phyloP scores from a whole-genome alignment of 2,329 filamentous ascomycete species.

The Diaporthe sp. region DNA sequence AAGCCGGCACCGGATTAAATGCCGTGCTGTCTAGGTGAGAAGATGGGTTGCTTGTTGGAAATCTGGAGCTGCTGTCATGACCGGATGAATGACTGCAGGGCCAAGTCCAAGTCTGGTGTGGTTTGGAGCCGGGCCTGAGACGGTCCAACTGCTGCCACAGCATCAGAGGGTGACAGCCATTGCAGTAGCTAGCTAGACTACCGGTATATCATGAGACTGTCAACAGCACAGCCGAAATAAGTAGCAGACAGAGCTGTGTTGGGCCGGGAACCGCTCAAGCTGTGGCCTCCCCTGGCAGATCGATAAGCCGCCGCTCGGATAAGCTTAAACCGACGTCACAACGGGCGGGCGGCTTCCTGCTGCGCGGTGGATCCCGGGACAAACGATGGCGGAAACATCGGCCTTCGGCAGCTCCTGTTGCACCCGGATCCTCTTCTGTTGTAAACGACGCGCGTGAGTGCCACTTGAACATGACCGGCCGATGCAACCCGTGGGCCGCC shows the following conservation, averaged over 20 bases:
- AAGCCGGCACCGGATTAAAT: slow-evolving; percentile 12
- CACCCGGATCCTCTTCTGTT: neutral
- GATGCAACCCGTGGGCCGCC: neutral
- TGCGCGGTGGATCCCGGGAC: neutral
- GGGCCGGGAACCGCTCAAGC: neutral
- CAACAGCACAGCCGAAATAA: neutral
- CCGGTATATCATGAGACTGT: neutral
- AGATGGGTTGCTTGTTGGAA: neutral
- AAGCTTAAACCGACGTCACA: slow-evolving; percentile 23
- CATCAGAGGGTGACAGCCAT: neutral
- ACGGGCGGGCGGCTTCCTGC: neutral
- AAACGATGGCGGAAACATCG: neutral
- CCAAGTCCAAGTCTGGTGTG: too few species aligned
- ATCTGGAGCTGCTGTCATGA: too few species aligned
- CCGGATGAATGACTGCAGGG: too few species aligned
- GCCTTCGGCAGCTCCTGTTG: neutral
- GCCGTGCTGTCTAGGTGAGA: neutral
- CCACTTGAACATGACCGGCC: neutral
- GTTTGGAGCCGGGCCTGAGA: neutral
- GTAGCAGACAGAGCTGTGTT: neutral
- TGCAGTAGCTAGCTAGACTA: too few species aligned
- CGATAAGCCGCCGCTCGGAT: slow-evolving; percentile 8
- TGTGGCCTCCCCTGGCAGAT: neutral
- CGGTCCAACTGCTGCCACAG: neutral
- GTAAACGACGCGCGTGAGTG: neutral